phyloP scores from a whole-genome alignment of 2,329 filamentous ascomycete species.

The Tympanopsis confertula region DNA sequence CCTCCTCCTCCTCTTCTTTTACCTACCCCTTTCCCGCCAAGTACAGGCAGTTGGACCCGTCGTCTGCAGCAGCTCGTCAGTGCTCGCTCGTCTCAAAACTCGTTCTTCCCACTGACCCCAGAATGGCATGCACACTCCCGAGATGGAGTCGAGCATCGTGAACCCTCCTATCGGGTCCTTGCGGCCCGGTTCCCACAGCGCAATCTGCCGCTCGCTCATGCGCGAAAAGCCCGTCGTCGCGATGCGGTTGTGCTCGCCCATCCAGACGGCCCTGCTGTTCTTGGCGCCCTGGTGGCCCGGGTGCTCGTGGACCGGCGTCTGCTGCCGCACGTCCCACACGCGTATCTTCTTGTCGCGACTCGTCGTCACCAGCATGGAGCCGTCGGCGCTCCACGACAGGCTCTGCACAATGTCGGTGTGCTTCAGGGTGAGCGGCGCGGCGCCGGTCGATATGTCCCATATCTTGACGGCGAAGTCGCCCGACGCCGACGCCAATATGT shows the following conservation, averaged over 20 bases:
- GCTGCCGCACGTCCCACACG: slow-evolving; percentile 93
- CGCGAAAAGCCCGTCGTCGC: slow-evolving; percentile 94
- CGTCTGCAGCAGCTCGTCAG: slow-evolving; percentile 38
- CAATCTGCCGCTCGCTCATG: slow-evolving; percentile 96
- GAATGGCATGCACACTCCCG: slow-evolving; percentile 97
- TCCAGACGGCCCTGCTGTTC: slow-evolving; percentile 92
- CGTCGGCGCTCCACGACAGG: slow-evolving; percentile 87
- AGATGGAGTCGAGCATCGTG: slow-evolving; percentile 83
- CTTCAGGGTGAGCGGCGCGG: slow-evolving; percentile 64
- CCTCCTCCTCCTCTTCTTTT: too few relatives aligned
- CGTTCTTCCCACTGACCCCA: slow-evolving; percentile 52
- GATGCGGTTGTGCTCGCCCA: slow-evolving; percentile 92
- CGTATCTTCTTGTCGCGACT: slow-evolving; percentile 96
- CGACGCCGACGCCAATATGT: slow-evolving; percentile 86
- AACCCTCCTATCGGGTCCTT: slow-evolving; percentile 84
- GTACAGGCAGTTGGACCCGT: slow-evolving; percentile 88
- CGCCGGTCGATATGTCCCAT: slow-evolving; percentile 80
- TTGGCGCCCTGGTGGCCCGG: slow-evolving; percentile 85
- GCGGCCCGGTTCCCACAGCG: slow-evolving; percentile 83
- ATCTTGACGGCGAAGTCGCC: slow-evolving; percentile 92
- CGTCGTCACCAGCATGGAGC: slow-evolving; percentile 77
- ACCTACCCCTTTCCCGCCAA: slow-evolving; percentile 90
- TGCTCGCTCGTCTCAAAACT: neutral
- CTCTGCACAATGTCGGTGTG: slow-evolving; percentile 90
- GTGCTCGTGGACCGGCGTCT: slow-evolving; percentile 74